A percentile compares a stretch with the other conserved stretches of the same genome.
These are phyloP conservation scores for Phytophthora uliginosa DNA, from an alignment of 352 stramenopile genomes.

Conservation along the genomic window DNA sequence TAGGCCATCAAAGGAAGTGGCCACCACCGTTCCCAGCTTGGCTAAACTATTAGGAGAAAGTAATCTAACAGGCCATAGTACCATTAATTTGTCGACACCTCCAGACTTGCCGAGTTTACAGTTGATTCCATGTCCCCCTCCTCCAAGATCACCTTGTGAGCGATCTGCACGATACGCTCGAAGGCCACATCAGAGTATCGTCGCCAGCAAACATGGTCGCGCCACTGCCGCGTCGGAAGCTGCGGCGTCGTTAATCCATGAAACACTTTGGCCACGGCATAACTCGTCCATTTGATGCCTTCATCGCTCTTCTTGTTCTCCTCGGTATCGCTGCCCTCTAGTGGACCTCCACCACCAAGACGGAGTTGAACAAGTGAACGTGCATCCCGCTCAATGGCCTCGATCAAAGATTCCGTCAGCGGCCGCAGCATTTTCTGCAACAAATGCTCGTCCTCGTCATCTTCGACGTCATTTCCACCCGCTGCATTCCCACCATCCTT, in stretches of 20 bases:
- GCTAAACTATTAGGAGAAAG: constrained; percentile 14
- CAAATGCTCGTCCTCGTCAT: constrained; percentile 39
- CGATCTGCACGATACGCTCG: constrained; percentile 75
- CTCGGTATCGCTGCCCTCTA: constrained; percentile 23
- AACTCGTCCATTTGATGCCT: constrained; percentile 59
- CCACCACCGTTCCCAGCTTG: background rate
- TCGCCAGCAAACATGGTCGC: constrained; percentile 72
- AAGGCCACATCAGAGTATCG: constrained; percentile 78
- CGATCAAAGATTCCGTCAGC: constrained; percentile 57
- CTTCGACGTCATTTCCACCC: constrained; percentile 6
- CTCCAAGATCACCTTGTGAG: constrained; percentile 60
- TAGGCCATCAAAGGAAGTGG: constrained; percentile 30
- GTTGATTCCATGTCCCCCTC: constrained; percentile 12
- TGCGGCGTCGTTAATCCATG: constrained; percentile 77
- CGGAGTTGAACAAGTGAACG: constrained; percentile 44
- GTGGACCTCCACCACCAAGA: constrained; percentile 21
- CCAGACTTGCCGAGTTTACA: background rate
- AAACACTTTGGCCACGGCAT: constrained; percentile 82
- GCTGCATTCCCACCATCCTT: background rate
- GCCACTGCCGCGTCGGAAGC: constrained; percentile 70
- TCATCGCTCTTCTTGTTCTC: constrained; percentile 26
- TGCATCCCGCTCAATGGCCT: constrained; percentile 68
- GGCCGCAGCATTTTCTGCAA: constrained; percentile 60
- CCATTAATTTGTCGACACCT: constrained; percentile 5
- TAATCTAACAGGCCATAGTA: constrained; percentile 19